Evolutionary conservation across 1,284 basidiomycete species (phyloP).

Genomic region (Exsudoporus floridanus): DNA sequence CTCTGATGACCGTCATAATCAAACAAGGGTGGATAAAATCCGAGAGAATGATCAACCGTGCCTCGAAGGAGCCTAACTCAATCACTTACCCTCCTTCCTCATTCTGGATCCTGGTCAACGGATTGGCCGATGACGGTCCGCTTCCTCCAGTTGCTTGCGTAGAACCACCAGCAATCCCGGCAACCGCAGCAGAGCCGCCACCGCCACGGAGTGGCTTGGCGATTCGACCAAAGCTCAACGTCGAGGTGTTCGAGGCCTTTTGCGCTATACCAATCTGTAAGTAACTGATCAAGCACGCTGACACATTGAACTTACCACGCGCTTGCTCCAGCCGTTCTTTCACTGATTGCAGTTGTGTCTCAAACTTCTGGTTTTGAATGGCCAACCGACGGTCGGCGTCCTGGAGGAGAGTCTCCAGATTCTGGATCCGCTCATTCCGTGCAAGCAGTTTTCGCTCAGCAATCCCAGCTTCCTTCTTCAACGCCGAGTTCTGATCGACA

Average conservation of each 20-base stretch:
- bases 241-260: conserved; percentile 68
- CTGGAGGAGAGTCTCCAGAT: conserved; percentile 87
- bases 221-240: conserved; percentile 88
- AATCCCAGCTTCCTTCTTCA: conserved; percentile 98
- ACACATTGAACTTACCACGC: conserved; percentile 61
- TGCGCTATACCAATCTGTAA: conserved; percentile 51
- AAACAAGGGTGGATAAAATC: conserved; percentile 9
- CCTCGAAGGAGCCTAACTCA: conserved; percentile 23
- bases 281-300: conserved; percentile 5
- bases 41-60: conserved; percentile 21
- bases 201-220: conserved; percentile 96
- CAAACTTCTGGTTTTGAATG: conserved; percentile 93
- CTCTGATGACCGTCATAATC: conserved; percentile 31
- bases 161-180: conserved; percentile 41
- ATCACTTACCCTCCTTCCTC: conserved; percentile 73
- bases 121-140: conserved; percentile 50
- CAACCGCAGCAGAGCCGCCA: conserved; percentile 57
- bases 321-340: conserved; percentile 91
- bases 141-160: conserved; percentile 45
- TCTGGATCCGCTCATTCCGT: conserved; percentile 96
- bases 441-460: conserved; percentile 96
- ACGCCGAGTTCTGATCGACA: conserved; percentile 95
- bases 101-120: conserved; percentile 70
- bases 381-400: conserved; percentile 92
- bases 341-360: conserved; percentile 87